Evolutionary conservation across 257 asterid genomes (phyloP).

Genomic region (Striga asiatica): DNA sequence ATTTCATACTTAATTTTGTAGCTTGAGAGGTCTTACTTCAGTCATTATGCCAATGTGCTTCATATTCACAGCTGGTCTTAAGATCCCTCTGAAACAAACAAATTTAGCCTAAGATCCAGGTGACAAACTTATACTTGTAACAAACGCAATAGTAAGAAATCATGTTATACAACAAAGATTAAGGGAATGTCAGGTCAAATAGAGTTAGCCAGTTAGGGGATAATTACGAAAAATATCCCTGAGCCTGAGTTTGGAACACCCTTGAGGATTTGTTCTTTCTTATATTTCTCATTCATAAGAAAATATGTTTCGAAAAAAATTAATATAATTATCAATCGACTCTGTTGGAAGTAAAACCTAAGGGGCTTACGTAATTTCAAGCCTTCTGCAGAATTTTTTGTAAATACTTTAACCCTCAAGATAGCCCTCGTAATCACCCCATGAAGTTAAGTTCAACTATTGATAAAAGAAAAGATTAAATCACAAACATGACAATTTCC

Average conservation of each 20-base stretch:
- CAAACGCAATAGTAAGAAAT: no score
- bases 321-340: no score
- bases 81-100: conserved; percentile 59
- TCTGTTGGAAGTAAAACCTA: no score
- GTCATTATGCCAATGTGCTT: conserved; percentile 56
- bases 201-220: background rate
- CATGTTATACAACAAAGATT: background rate
- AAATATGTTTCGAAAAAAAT: no score
- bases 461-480: background rate
- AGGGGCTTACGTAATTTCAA: no score
- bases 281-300: no score
- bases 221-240: no score
- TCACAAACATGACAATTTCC: background rate
- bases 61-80: conserved; percentile 67
- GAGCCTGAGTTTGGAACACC: no score
- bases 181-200: background rate
- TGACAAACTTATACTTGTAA: background rate
- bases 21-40: conserved; percentile 43
- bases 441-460: background rate
- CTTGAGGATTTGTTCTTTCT: no score
- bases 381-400: no score
- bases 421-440: no score
- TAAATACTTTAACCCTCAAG: no score
- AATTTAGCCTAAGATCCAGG: conserved; percentile 16
- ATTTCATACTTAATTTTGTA: conserved; percentile 3